Evolutionary conservation across 768 basidiomycete species (phyloP), one percentile per base, ranked within the genome.

Genomic region (Rhodotorula sphaerocarpa): DNA sequence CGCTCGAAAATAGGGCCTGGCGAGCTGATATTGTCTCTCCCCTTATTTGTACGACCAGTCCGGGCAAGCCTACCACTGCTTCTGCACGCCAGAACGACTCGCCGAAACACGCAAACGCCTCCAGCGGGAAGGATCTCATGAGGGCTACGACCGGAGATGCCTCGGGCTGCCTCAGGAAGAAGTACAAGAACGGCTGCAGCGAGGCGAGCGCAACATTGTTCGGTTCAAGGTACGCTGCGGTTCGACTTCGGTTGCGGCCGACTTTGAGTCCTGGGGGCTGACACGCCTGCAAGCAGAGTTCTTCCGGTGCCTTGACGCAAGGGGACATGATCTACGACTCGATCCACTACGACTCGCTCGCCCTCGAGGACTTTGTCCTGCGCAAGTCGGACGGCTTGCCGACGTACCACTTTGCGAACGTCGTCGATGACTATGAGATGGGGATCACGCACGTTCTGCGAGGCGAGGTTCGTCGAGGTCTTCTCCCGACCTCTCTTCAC

Each of bases 371-470:
- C 73, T 90, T 91, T 28, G 82, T 97, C 48, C 78, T 97, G 6
- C 79, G 97, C 63, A 97, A 99, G 75, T 85, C 87, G 1, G 95
- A 99, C 74, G 78, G 83, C 2, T 93, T 87, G 74, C 95, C 95
- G 9, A 97, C 93, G 0, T 99, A 99, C 73, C 95, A 97, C 67
- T 81, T 99, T 7, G 93, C 95, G 0, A 91, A 85, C 27, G 89
- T 97, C 0, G 89, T 93, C 0, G 95, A 99, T 69, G 95, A 99
- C 75, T 84, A 90, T 70, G 83, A 85, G 70, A 99, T 99, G 95
- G 85, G 85, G 1, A 89, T 99, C 28, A 89, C 90, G 0, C 95
- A 97, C 75, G 92, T 97, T 7, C 76, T 97, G 2, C 83, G 95
- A 31, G 95, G 95, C 53, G 92, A 96, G 81, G 91, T 85, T 59